These are phyloP conservation scores for Huiozyma naganishii DNA, from an alignment of 805 yeast species.

Conservation along the genomic window DNA sequence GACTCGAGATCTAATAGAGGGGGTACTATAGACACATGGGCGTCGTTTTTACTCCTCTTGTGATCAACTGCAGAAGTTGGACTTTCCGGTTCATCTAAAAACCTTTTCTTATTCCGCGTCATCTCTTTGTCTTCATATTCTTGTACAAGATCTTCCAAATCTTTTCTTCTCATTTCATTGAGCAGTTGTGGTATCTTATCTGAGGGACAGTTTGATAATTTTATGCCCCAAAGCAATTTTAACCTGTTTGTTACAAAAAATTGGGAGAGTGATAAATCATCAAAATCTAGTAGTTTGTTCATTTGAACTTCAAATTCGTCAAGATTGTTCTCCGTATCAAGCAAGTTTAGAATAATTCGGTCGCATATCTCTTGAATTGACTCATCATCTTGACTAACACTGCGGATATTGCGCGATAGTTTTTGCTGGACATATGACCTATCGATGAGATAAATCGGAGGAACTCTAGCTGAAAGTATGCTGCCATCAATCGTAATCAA, in stretches of 20 bases:
- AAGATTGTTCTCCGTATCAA: slow-evolving; percentile 23
- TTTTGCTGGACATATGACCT: slow-evolving; percentile 46
- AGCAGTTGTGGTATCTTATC: slow-evolving; percentile 29
- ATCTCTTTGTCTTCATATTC: slow-evolving; percentile 29
- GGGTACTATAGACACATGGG: slow-evolving; percentile 9
- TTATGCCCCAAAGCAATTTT: slow-evolving; percentile 44
- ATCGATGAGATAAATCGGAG: slow-evolving; percentile 32
- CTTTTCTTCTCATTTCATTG: slow-evolving; percentile 35
- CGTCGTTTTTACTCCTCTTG: slow-evolving; percentile 17
- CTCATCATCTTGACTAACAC: slow-evolving; percentile 12
- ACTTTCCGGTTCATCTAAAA: background rate
- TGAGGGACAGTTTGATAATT: slow-evolving; percentile 31
- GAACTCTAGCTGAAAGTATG: background rate
- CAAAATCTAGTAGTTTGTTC: slow-evolving; percentile 10
- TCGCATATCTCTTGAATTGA: slow-evolving; percentile 24
- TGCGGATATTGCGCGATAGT: slow-evolving; percentile 21
- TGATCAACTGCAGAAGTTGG: slow-evolving; percentile 4
- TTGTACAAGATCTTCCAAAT: slow-evolving; percentile 31
- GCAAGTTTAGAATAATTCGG: too few species aligned
- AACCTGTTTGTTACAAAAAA: slow-evolving; percentile 40
- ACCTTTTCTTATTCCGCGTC: slow-evolving; percentile 3
- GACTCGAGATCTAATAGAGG: slow-evolving; percentile 49
- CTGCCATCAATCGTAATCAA: slow-evolving; percentile 2
- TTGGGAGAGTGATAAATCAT: slow-evolving; percentile 39
- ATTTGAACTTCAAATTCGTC: too few species aligned